phyloP scores from a whole-genome alignment of 2,329 filamentous ascomycete species.

The Diaporthe ampelina region DNA sequence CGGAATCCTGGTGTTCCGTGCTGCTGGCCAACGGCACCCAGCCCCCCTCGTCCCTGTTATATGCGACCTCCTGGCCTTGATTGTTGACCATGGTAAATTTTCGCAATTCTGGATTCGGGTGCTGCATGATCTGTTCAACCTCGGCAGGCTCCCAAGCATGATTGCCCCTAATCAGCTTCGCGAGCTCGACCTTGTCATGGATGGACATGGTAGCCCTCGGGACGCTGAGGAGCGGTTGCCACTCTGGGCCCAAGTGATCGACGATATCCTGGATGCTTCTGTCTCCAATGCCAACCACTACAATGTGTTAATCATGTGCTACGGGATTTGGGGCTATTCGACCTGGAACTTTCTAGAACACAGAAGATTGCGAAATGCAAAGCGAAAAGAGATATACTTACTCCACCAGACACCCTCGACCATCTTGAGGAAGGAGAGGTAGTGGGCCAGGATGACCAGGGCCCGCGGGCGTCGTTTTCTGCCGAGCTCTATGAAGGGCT shows the following conservation, averaged over 20 bases:
- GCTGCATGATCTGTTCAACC: constrained; percentile 43
- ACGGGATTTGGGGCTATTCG: background rate
- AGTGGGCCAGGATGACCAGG: constrained; percentile 67
- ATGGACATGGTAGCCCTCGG: constrained; percentile 56
- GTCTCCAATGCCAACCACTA: constrained; percentile 57
- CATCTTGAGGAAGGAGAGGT: constrained; percentile 64
- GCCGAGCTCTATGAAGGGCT: constrained; percentile 59
- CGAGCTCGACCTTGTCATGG: constrained; percentile 53
- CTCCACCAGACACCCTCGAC: constrained; percentile 62
- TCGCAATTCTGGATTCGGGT: constrained; percentile 19
- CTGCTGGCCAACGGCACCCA: constrained; percentile 11
- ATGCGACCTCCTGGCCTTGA: constrained; percentile 36
- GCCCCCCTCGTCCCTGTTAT: constrained; percentile 27
- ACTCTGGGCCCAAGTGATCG: constrained; percentile 55
- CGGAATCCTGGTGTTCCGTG: background rate
- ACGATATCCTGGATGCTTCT: constrained; percentile 61
- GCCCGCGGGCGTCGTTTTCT: constrained; percentile 59
- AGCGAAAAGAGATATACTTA: background rate
- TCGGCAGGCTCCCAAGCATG: constrained; percentile 56
- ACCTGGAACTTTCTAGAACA: too few relatives aligned
- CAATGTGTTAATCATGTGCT: constrained; percentile 27
- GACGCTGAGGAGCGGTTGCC: constrained; percentile 57
- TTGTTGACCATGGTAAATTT: constrained; percentile 42
- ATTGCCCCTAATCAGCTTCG: constrained; percentile 60
- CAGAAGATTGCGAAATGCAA: background rate